Evolutionary conservation across 768 basidiomycete species (phyloP).

Genomic region (Leccinum olivaceopallidum): DNA sequence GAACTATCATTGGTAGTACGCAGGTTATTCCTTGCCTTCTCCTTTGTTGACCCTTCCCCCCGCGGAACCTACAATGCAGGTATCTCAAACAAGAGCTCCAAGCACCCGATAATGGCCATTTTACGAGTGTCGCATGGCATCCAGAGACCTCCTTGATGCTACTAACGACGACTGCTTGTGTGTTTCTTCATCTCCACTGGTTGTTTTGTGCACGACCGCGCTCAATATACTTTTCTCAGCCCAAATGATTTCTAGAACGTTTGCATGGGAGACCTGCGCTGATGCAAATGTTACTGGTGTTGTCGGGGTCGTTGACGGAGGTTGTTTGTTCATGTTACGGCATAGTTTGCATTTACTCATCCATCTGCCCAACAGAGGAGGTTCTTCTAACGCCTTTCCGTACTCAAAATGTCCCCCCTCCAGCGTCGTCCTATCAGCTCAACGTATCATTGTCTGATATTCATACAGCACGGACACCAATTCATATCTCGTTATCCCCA

Average conservation of each 20-base stretch:
- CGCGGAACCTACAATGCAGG: slow-evolving; percentile 40
- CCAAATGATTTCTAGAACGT: slow-evolving; percentile 57
- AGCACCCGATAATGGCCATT: slow-evolving; percentile 52
- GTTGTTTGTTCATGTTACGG: slow-evolving; percentile 43
- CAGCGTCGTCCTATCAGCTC: slow-evolving; percentile 76
- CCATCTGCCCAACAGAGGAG: slow-evolving; percentile 46
- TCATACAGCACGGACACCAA: slow-evolving; percentile 41
- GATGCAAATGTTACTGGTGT: slow-evolving; percentile 82
- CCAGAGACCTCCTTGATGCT: slow-evolving; percentile 73
- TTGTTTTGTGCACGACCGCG: neutral
- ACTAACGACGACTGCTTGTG: slow-evolving; percentile 67
- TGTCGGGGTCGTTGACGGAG: slow-evolving; percentile 88
- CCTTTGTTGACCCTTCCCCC: slow-evolving; percentile 6
- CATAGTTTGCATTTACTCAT: slow-evolving; percentile 2
- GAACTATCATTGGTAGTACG: slow-evolving; percentile 87
- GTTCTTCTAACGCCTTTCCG: slow-evolving; percentile 91
- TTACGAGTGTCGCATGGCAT: slow-evolving; percentile 84
- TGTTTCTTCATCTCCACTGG: slow-evolving; percentile 22
- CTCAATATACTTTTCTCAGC: slow-evolving; percentile 35
- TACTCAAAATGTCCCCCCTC: slow-evolving; percentile 95
- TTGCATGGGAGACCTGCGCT: slow-evolving; percentile 77
- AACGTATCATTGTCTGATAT: slow-evolving; percentile 20
- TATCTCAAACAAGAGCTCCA: slow-evolving; percentile 91
- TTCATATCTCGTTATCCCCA: slow-evolving; percentile 65
- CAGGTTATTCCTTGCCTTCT: neutral